A percentile compares a stretch with the other conserved stretches of the same genome.
Conservation (phyloP, 345 rosid species). For the Nasturtium officinale region DNA sequence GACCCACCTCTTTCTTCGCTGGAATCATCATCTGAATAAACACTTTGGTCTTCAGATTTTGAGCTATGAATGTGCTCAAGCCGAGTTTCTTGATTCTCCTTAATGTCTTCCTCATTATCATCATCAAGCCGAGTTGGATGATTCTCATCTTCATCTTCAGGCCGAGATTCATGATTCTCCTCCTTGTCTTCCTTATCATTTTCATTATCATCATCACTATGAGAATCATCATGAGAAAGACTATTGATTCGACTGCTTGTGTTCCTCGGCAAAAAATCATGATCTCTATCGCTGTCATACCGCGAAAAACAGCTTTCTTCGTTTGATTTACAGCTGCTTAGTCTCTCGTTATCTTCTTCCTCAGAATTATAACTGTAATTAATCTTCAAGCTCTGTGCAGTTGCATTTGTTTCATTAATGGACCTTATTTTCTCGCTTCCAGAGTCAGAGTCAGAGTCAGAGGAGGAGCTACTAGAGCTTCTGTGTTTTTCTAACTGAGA, state of each 20-base stretch:
- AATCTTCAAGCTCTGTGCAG: conserved; percentile 42
- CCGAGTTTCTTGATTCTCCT: conserved; percentile 23
- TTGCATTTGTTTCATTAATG: conserved; percentile 29
- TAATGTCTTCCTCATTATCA: neutral
- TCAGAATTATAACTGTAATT: conserved; percentile 41
- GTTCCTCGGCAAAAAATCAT: conserved; percentile 10
- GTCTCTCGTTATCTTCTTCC: conserved; percentile 33
- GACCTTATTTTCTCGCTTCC: conserved; percentile 23
- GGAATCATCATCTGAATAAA: conserved; percentile 34
- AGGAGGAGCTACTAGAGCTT: conserved; percentile 32
- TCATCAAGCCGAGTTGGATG: conserved; percentile 23
- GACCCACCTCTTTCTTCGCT: conserved; percentile 21
- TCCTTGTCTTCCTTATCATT: neutral
- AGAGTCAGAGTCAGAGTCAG: conserved; percentile 29
- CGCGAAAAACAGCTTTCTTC: conserved; percentile 24
- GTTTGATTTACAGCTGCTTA: conserved; percentile 31
- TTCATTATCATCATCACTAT: neutral
- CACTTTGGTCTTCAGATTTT: conserved; percentile 31
- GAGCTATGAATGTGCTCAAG: conserved; percentile 36
- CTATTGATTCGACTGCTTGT: conserved; percentile 27
- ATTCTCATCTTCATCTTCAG: neutral
- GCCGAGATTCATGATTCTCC: conserved; percentile 19
- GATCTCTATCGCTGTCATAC: conserved; percentile 26
- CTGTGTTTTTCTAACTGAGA: conserved; percentile 22
- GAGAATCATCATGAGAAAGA: conserved; percentile 17